These are phyloP conservation scores for Cardamine occulta DNA, from an alignment of 345 rosid species.

Conservation along the genomic window DNA sequence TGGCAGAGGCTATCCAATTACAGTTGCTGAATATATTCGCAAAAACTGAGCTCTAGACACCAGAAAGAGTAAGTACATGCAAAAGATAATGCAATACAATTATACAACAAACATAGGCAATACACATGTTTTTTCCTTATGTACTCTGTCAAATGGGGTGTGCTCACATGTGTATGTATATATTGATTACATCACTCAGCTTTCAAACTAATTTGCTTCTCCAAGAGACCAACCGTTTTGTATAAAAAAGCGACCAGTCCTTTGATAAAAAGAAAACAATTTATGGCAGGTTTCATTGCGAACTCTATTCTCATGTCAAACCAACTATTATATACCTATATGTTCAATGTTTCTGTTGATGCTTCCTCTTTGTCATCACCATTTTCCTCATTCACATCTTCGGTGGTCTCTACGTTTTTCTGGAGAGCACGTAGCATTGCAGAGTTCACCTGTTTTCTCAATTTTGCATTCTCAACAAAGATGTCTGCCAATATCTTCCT, in stretches of 20 bases:
- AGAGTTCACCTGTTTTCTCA: conserved; percentile 73
- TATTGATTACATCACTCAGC: conserved; percentile 34
- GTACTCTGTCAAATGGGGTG: conserved; percentile 30
- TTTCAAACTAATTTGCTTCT: conserved; percentile 38
- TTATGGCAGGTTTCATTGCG: conserved; percentile 9
- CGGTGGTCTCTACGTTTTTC: conserved; percentile 22
- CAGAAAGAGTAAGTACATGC: neutral
- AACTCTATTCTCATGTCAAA: conserved; percentile 29
- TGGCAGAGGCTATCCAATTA: neutral
- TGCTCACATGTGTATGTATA: conserved; percentile 34
- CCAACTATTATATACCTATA: conserved; percentile 36
- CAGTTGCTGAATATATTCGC: neutral
- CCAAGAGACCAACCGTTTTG: conserved; percentile 43
- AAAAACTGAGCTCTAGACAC: neutral
- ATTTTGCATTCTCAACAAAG: conserved; percentile 55
- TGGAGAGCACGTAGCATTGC: conserved; percentile 49
- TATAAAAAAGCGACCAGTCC: conserved; percentile 36
- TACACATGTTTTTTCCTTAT: conserved; percentile 29
- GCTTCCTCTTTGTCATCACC: conserved; percentile 29
- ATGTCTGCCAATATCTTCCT: conserved; percentile 60
- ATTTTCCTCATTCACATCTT: conserved; percentile 28
- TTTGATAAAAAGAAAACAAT: conserved; percentile 10
- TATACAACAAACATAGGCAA: conserved; percentile 32
- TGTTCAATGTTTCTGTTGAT: conserved; percentile 33
- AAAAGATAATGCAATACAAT: conserved; percentile 21